Conservation (phyloP, 768 basidiomycete genomes). For the Phylloporus arenicola region DNA sequence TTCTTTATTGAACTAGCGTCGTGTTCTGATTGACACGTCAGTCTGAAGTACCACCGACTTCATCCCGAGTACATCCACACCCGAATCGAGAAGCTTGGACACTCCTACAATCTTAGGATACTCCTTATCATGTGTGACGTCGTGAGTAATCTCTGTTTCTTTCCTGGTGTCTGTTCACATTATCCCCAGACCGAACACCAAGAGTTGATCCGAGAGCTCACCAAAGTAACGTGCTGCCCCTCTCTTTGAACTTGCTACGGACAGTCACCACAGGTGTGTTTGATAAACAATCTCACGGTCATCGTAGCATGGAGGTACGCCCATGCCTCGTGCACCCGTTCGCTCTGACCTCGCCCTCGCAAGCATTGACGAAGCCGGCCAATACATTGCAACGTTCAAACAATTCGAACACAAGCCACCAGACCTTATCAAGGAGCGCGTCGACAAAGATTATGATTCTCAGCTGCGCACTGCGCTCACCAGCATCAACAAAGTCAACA, state of each 20-base stretch:
- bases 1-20: not conserved
- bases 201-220: constrained; percentile 87
- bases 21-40: constrained; percentile 26
- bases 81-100: constrained; percentile 82
- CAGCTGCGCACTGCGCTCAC: constrained; percentile 81
- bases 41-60: constrained; percentile 89
- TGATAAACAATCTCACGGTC: constrained; percentile 91
- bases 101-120: constrained; percentile 76
- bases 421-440: constrained; percentile 88
- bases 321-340: constrained; percentile 17
- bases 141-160: constrained; percentile 43
- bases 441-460: constrained; percentile 83
- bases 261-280: constrained; percentile 50
- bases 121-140: constrained; percentile 89
- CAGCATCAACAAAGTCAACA: constrained; percentile 89
- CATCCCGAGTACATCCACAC: constrained; percentile 96
- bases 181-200: constrained; percentile 76
- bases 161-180: not conserved
- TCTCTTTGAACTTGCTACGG: constrained; percentile 1
- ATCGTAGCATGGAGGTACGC: constrained; percentile 85
- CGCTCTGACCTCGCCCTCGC: not conserved
- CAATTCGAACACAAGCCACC: constrained; percentile 92
- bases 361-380: constrained; percentile 87
- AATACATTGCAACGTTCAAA: constrained; percentile 88
- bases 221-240: constrained; percentile 50